Percentiles rank a stretch among this genome's conserved stretches.
These are phyloP conservation scores for Mycena chlorophos DNA, from an alignment of 768 basidiomycete species.

Conservation along the genomic window DNA sequence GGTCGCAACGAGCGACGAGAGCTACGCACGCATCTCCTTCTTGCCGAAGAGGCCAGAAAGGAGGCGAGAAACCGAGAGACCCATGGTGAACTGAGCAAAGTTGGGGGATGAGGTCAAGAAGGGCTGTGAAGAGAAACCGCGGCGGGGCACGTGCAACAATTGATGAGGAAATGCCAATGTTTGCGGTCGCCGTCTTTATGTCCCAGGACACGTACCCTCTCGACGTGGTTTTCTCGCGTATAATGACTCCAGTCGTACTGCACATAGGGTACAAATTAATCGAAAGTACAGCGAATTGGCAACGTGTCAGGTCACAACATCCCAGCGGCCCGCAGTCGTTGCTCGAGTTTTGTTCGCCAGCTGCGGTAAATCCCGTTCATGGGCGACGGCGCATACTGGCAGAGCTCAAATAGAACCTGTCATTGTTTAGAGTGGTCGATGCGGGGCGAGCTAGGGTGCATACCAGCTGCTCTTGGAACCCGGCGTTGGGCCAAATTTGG, in stretches of 20 bases:
- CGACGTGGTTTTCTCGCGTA: slow-evolving; percentile 1
- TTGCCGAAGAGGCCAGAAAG: slow-evolving; percentile 91
- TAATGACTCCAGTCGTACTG: neutral
- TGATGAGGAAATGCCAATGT: no score
- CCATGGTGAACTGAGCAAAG: slow-evolving; percentile 50
- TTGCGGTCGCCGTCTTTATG: no score
- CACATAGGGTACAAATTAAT: neutral
- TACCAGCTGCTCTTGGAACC: slow-evolving; percentile 73
- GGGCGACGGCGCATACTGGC: slow-evolving; percentile 62
- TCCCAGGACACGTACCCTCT: slow-evolving; percentile 5
- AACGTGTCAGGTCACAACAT: slow-evolving; percentile 26
- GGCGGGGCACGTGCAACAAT: neutral
- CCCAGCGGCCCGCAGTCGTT: slow-evolving; percentile 45
- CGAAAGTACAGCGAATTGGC: neutral
- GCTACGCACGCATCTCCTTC: slow-evolving; percentile 95
- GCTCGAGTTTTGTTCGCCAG: slow-evolving; percentile 60
- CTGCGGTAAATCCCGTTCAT: slow-evolving; percentile 63
- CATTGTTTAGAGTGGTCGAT: neutral
- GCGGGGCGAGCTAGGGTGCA: neutral
- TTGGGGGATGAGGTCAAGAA: neutral
- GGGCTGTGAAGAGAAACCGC: slow-evolving; percentile 4
- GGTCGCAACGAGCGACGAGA: slow-evolving; percentile 28
- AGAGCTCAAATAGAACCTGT: slow-evolving; percentile 63
- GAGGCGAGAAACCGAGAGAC: slow-evolving; percentile 72
- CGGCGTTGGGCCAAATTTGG: slow-evolving; percentile 78